Conservation (phyloP, 768 basidiomycete species). For the Tephrocybe sp. region DNA sequence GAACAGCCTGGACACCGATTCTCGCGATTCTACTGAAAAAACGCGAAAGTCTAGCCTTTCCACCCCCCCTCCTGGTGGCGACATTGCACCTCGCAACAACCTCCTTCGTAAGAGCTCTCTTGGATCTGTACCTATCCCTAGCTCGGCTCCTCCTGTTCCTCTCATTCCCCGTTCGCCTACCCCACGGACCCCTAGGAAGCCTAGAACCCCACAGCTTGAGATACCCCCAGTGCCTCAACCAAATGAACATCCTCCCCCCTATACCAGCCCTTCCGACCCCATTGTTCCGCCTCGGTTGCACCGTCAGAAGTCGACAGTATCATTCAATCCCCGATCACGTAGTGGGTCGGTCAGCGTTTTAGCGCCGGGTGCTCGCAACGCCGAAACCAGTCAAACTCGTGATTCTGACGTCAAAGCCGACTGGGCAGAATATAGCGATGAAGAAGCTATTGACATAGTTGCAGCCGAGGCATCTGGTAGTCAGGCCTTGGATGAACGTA, state of each 20-base stretch:
- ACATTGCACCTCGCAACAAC: constrained; percentile 26
- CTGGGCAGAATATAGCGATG: constrained; percentile 83
- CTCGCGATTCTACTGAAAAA: constrained; percentile 47
- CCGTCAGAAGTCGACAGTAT: constrained; percentile 40
- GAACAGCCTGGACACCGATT: constrained; percentile 32
- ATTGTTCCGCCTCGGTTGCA: constrained; percentile 35
- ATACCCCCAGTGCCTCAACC: constrained; percentile 32
- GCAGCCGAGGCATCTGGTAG: constrained; percentile 82
- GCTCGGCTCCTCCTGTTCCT: constrained; percentile 29
- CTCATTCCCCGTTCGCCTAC: constrained; percentile 46
- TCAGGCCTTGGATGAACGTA: constrained; percentile 81
- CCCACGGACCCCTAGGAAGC: constrained; percentile 32
- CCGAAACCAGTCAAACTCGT: constrained; percentile 29
- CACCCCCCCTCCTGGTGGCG: constrained; percentile 40
- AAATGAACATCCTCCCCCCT: constrained; percentile 69
- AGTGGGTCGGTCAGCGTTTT: constrained; percentile 61
- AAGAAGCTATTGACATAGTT: constrained; percentile 82
- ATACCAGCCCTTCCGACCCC: constrained; percentile 36
- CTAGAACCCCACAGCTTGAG: constrained; percentile 30
- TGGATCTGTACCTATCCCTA: constrained; percentile 25
- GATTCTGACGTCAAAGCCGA: constrained; percentile 55
- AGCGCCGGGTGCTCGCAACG: constrained; percentile 41
- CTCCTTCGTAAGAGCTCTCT: constrained; percentile 43
- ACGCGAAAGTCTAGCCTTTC: constrained; percentile 48
- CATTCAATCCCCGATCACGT: constrained; percentile 45